These are phyloP conservation scores for Ophiocordyceps camponoti-rufipedis DNA, from an alignment of 2,329 filamentous ascomycete species.

Conservation along the genomic window DNA sequence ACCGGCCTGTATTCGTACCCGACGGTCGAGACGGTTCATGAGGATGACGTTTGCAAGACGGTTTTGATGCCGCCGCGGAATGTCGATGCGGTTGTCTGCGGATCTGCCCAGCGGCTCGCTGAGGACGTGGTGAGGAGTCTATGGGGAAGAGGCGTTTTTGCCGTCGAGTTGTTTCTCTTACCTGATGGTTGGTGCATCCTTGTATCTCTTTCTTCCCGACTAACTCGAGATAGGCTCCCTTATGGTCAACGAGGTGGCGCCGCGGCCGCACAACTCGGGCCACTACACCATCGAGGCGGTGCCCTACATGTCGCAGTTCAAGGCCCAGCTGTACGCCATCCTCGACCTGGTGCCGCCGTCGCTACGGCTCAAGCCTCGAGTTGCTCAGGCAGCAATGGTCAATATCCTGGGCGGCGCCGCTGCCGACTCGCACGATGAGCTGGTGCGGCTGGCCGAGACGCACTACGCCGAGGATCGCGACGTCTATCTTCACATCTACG, in stretches of 20 bases:
- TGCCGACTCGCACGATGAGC: constrained; percentile 38
- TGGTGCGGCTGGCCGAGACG: constrained; percentile 26
- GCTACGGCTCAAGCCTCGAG: constrained; percentile 37
- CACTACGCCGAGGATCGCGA: constrained; percentile 26
- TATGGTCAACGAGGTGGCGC: constrained; percentile 74
- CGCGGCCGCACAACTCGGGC: constrained; percentile 72
- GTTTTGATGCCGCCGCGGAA: constrained; percentile 71
- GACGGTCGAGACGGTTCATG: constrained; percentile 83
- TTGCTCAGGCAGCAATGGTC: constrained; percentile 49
- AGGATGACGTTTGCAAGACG: constrained; percentile 88
- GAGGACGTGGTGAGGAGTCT: constrained; percentile 63
- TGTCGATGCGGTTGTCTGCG: constrained; percentile 39
- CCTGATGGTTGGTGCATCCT: constrained; percentile 33
- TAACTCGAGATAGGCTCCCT: constrained; percentile 25
- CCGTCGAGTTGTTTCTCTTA: constrained; percentile 88
- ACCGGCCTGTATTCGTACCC: constrained; percentile 54
- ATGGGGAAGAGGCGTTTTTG: constrained; percentile 82
- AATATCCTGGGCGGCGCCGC: constrained; percentile 60
- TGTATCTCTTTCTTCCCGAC: not conserved
- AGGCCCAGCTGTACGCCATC: constrained; percentile 74
- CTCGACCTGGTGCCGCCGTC: constrained; percentile 42
- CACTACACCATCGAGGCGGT: constrained; percentile 93
- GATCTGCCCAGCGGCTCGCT: constrained; percentile 58
- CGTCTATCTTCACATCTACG: constrained; percentile 67
- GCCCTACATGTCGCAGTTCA: constrained; percentile 66